Conservation (phyloP, 345 rosid species). For the Viola odorata region DNA sequence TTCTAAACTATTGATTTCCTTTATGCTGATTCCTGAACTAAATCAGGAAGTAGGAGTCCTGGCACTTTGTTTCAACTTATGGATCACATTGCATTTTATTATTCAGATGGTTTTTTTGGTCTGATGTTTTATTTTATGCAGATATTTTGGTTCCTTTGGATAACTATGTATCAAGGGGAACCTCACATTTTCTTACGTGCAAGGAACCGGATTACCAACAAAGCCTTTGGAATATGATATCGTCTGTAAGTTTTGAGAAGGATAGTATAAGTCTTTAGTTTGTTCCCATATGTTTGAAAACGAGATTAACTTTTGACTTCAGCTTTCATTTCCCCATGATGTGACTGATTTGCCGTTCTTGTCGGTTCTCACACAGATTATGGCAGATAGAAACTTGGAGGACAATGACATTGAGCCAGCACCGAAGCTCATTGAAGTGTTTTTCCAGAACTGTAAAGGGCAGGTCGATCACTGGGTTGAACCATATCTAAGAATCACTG, state of each 20-base stretch:
- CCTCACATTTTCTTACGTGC: constrained; percentile 78
- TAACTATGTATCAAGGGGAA: constrained; percentile 93
- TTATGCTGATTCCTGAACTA: no score
- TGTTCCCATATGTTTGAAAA: no score
- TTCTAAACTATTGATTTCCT: neutral
- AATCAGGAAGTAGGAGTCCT: no score
- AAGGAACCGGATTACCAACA: constrained; percentile 96
- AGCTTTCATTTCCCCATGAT: no score
- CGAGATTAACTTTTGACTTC: no score
- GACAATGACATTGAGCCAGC: constrained; percentile 91
- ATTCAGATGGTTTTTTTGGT: no score
- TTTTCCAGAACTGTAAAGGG: constrained; percentile 95
- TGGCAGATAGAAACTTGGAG: constrained; percentile 81
- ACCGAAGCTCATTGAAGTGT: constrained; percentile 95
- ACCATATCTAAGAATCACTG: constrained; percentile 79
- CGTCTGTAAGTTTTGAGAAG: constrained; percentile 55
- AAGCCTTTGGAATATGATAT: constrained; percentile 86
- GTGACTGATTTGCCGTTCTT: neutral
- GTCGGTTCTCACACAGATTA: constrained; percentile 40
- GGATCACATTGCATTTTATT: no score
- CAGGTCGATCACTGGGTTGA: constrained; percentile 98
- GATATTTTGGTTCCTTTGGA: constrained; percentile 97
- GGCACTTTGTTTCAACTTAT: no score
- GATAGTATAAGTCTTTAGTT: neutral
- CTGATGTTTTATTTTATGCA: constrained; percentile 16